phyloP scores from a whole-genome alignment of 805 yeast species.

The Maudiozyma pseudohumilis region DNA sequence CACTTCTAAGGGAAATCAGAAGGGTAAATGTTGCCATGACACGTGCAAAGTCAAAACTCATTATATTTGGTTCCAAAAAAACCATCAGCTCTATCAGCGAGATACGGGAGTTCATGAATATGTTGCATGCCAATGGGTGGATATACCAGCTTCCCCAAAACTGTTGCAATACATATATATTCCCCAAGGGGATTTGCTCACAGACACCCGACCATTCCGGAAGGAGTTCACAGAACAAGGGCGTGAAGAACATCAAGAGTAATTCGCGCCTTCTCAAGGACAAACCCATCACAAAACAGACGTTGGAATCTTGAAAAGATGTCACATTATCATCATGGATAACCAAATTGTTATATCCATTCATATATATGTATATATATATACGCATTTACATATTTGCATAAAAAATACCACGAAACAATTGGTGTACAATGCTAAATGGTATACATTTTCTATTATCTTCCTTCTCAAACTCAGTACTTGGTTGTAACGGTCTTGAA shows the following conservation, averaged over 20 bases:
- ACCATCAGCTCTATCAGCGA: conserved; percentile 33
- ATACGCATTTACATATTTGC: background rate
- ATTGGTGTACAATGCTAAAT: no score
- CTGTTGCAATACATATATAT: conserved; percentile 32
- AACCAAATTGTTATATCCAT: no score
- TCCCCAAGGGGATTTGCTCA: background rate
- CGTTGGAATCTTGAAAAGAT: conserved; percentile 6
- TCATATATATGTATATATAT: background rate
- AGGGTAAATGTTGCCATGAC: conserved; percentile 92
- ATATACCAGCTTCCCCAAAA: conserved; percentile 42
- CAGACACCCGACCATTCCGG: background rate
- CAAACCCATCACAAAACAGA: conserved; percentile 19
- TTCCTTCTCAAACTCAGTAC: no score
- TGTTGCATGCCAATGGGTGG: conserved; percentile 55
- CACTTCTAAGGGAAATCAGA: conserved; percentile 77
- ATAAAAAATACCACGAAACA: background rate
- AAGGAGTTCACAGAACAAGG: background rate
- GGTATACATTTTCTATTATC: no score
- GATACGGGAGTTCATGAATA: conserved; percentile 42
- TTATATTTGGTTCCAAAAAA: conserved; percentile 68
- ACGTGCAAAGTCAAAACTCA: conserved; percentile 73
- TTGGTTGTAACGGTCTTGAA: conserved; percentile 29
- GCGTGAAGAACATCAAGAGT: conserved; percentile 4
- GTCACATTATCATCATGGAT: no score
- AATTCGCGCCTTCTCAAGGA: conserved; percentile 11